These are phyloP conservation scores for Limtongia smithiae DNA, from an alignment of 805 yeast species.

Conservation along the genomic window DNA sequence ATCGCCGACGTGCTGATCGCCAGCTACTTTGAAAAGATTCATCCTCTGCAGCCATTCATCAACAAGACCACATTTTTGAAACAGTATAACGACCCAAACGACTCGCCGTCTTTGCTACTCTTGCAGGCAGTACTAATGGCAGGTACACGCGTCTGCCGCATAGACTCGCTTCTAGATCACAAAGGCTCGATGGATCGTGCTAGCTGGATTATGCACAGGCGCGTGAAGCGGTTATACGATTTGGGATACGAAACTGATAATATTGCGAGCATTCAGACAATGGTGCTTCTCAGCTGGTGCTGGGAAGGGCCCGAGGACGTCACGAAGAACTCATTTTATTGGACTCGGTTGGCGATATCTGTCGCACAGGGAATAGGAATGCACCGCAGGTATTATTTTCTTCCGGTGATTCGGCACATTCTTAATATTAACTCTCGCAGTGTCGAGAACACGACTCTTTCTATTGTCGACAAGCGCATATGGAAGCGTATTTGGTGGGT, in stretches of 20 bases:
- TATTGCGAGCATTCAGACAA: slow-evolving; percentile 56
- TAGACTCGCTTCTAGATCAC: slow-evolving; percentile 51
- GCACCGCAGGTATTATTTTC: slow-evolving; percentile 39
- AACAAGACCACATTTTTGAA: slow-evolving; percentile 60
- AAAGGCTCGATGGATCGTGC: slow-evolving; percentile 49
- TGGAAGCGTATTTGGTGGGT: slow-evolving; percentile 78
- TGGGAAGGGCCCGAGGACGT: slow-evolving; percentile 74
- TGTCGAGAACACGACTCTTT: slow-evolving; percentile 40
- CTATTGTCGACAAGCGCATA: slow-evolving; percentile 45
- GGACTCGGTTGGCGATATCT: slow-evolving; percentile 66
- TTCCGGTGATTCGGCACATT: too few relatives aligned
- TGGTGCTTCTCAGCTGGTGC: slow-evolving; percentile 59
- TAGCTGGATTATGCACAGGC: slow-evolving; percentile 56
- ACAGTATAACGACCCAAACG: slow-evolving; percentile 51
- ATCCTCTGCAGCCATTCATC: slow-evolving; percentile 66
- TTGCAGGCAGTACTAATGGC: slow-evolving; percentile 67
- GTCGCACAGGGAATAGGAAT: slow-evolving; percentile 74
- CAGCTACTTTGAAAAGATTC: slow-evolving; percentile 59
- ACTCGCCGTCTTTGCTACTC: slow-evolving; percentile 60
- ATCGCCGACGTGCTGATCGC: slow-evolving; percentile 59
- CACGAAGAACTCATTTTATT: slow-evolving; percentile 60
- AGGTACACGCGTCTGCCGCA: slow-evolving; percentile 60
- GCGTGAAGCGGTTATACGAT: slow-evolving; percentile 74
- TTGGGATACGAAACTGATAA: slow-evolving; percentile 65
- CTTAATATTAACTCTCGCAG: slow-evolving; percentile 1